Evolutionary conservation across 768 basidiomycete species (phyloP).

Genomic region (Kwoniella pini): DNA sequence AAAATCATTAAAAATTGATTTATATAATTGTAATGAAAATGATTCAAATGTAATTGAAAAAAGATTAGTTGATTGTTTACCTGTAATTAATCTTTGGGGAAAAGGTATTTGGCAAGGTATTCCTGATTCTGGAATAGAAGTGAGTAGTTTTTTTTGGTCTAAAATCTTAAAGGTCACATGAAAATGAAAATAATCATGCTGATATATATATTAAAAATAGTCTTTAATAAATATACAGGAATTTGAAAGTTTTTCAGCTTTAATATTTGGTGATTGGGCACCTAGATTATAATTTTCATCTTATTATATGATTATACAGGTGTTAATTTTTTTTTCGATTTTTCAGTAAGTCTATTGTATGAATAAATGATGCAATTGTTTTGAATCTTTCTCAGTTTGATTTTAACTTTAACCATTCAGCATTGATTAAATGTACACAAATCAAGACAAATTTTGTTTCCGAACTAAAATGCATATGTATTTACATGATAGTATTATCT

Average conservation of each 20-base stretch:
- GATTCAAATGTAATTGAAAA: constrained; percentile 54
- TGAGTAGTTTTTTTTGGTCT: constrained; percentile 20
- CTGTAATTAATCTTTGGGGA: constrained; percentile 77
- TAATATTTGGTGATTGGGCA: constrained; percentile 54
- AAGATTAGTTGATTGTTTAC: constrained; percentile 75
- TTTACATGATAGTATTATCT: too few relatives aligned
- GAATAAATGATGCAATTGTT: too few relatives aligned
- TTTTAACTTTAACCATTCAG: too few relatives aligned
- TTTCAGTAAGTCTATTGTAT: too few relatives aligned
- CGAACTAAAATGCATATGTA: too few relatives aligned
- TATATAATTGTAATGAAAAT: constrained; percentile 59
- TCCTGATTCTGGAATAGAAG: constrained; percentile 50
- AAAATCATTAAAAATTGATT: constrained; percentile 63
- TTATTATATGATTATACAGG: too few relatives aligned
- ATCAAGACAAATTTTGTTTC: too few relatives aligned
- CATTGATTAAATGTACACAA: too few relatives aligned
- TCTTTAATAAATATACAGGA: constrained; percentile 36
- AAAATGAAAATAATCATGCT: background rate
- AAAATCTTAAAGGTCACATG: too few relatives aligned
- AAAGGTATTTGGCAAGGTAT: constrained; percentile 47
- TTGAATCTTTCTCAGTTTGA: too few relatives aligned
- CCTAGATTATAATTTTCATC: constrained; percentile 1
- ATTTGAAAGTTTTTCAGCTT: constrained; percentile 45
- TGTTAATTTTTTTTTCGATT: too few relatives aligned
- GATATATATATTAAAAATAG: constrained; percentile 11